A percentile compares a stretch with the other conserved stretches of the same genome.
phyloP scores from a whole-genome alignment of 768 basidiomycete species.

The Panellus pusillus region DNA sequence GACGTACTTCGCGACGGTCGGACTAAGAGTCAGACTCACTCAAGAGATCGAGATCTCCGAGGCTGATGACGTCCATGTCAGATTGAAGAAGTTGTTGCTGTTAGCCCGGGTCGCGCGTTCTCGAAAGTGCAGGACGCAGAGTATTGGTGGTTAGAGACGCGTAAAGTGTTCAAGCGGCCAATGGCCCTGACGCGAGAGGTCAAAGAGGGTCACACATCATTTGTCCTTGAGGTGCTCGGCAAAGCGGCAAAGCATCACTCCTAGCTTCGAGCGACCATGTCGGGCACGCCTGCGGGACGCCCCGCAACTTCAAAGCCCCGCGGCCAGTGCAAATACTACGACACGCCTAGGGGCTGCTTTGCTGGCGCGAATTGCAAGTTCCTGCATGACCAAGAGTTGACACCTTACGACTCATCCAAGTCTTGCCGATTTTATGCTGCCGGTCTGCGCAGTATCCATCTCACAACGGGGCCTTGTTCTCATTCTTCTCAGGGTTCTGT shows the following conservation, averaged over 20 bases:
- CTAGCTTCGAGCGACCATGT: too few relatives aligned
- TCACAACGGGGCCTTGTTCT: not conserved
- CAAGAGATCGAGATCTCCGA: constrained; percentile 1
- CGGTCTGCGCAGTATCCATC: constrained; percentile 37
- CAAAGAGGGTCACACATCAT: too few relatives aligned
- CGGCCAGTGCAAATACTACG: constrained; percentile 71
- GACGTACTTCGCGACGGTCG: constrained; percentile 1
- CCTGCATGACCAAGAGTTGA: constrained; percentile 55
- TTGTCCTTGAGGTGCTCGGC: too few relatives aligned
- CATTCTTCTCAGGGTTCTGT: constrained; percentile 57
- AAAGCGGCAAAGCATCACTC: too few relatives aligned
- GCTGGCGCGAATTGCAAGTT: constrained; percentile 74
- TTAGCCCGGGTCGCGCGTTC: too few relatives aligned
- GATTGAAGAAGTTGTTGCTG: not conserved
- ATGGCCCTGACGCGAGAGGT: too few relatives aligned
- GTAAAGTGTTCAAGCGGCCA: too few relatives aligned
- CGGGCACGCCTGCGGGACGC: constrained; percentile 27
- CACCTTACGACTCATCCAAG: constrained; percentile 73
- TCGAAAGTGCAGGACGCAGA: too few relatives aligned
- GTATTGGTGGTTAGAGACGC: too few relatives aligned
- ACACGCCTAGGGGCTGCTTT: constrained; percentile 65
- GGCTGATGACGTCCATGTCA: not conserved
- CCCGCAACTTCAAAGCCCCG: constrained; percentile 71
- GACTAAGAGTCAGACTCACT: not conserved
- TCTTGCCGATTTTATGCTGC: constrained; percentile 62